These are phyloP conservation scores for Calonectria hongkongensis DNA, from an alignment of 2,329 filamentous ascomycete species.

Conservation along the genomic window DNA sequence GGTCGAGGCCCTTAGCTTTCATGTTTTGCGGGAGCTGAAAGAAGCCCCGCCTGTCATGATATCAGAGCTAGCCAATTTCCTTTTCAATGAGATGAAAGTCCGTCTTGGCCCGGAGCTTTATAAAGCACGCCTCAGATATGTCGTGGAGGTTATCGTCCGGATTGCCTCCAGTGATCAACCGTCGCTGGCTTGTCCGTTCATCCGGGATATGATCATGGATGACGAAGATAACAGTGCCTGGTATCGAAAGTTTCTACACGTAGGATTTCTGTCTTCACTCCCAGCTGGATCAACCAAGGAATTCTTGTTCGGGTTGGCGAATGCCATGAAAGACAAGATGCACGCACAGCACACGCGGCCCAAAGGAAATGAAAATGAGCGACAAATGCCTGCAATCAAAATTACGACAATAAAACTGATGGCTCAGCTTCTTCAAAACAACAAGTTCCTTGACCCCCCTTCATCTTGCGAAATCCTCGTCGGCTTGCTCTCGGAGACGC, in stretches of 20 bases:
- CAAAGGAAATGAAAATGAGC: constrained; percentile 20
- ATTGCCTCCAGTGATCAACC: constrained; percentile 57
- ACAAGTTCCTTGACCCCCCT: constrained; percentile 51
- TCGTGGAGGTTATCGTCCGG: constrained; percentile 47
- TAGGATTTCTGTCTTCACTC: constrained; percentile 54
- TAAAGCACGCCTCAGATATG: constrained; percentile 34
- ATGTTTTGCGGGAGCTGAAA: constrained; percentile 40
- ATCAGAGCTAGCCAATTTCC: constrained; percentile 47
- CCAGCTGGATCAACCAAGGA: constrained; percentile 49
- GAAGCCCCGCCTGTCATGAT: constrained; percentile 24
- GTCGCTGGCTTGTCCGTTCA: constrained; percentile 54
- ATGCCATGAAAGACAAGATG: constrained; percentile 56
- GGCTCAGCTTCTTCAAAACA: constrained; percentile 57
- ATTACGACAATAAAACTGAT: constrained; percentile 62
- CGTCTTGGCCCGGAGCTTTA: constrained; percentile 42
- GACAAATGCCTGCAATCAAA: constrained; percentile 53
- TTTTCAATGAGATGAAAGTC: constrained; percentile 46
- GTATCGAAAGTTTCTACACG: constrained; percentile 57
- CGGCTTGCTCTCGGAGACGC: constrained; percentile 54
- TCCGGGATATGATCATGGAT: constrained; percentile 56
- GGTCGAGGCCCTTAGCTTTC: constrained; percentile 28
- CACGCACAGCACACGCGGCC: constrained; percentile 48
- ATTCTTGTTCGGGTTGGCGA: constrained; percentile 55
- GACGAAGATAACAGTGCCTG: constrained; percentile 57
- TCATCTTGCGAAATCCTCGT: constrained; percentile 55